These are phyloP conservation scores for Rhododendron molle DNA, from an alignment of 148 eudicot species.

Conservation along the genomic window DNA sequence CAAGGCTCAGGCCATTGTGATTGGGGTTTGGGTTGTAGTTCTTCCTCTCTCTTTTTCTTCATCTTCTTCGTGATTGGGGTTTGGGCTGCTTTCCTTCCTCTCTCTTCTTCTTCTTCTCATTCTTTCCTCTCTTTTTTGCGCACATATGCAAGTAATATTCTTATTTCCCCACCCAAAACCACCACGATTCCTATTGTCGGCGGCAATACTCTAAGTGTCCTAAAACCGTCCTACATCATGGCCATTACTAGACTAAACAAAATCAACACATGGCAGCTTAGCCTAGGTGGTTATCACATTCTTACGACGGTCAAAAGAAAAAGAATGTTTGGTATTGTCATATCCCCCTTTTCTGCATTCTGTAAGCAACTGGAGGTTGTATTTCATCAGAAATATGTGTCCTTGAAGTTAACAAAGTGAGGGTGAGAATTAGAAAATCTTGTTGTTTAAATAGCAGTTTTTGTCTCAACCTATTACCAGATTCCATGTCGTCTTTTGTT, in stretches of 20 bases:
- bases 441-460: neutral
- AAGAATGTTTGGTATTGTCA: neutral
- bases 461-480: neutral
- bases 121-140: too few species aligned
- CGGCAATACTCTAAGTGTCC: too few species aligned
- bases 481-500: neutral
- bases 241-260: neutral
- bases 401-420: neutral
- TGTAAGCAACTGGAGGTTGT: neutral
- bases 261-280: neutral
- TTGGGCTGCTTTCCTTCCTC: too few species aligned
- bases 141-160: too few species aligned
- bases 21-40: too few species aligned
- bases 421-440: neutral
- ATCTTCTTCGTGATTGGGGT: too few species aligned
- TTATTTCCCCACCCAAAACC: too few species aligned
- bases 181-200: too few species aligned
- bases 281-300: neutral
- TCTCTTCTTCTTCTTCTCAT: too few species aligned
- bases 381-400: neutral
- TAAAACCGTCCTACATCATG: too few species aligned
- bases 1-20: too few species aligned
- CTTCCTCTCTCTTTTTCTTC: too few species aligned
- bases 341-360: neutral
- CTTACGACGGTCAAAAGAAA: neutral